These are phyloP conservation scores for Ailanthus altissimus DNA, from an alignment of 345 rosid species.

Conservation along the genomic window DNA sequence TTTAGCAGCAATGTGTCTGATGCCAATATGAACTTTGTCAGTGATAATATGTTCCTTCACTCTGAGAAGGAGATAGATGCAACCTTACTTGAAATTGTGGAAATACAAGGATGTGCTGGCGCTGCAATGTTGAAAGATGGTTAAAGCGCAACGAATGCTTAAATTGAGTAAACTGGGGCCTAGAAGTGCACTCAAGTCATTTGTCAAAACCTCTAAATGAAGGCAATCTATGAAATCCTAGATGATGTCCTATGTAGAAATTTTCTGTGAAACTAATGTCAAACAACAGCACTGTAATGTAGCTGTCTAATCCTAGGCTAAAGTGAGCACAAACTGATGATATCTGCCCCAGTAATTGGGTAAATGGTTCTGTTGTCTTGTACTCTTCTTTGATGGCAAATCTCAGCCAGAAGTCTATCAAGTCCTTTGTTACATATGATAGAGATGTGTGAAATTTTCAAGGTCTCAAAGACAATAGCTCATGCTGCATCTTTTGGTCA, in stretches of 20 bases:
- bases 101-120: neutral
- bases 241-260: neutral
- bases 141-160: neutral
- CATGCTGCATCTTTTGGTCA: neutral
- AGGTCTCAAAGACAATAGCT: too few relatives aligned
- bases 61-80: neutral
- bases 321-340: slow-evolving; percentile 1
- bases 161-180: too few relatives aligned
- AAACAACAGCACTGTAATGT: neutral
- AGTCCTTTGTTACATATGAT: neutral
- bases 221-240: neutral
- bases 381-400: neutral
- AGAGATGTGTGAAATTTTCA: neutral
- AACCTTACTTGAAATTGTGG: neutral
- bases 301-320: neutral
- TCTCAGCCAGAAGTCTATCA: neutral
- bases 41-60: neutral
- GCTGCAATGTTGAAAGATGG: neutral
- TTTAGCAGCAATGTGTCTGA: neutral
- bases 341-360: neutral
- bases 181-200: neutral
- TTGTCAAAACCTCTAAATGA: neutral
- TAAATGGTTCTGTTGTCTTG: neutral
- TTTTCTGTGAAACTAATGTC: neutral
- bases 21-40: neutral